Percentiles rank a stretch among this genome's conserved stretches.
phyloP scores from a whole-genome alignment of 164 flowering plant species.

The Vitis rotundifolia region DNA sequence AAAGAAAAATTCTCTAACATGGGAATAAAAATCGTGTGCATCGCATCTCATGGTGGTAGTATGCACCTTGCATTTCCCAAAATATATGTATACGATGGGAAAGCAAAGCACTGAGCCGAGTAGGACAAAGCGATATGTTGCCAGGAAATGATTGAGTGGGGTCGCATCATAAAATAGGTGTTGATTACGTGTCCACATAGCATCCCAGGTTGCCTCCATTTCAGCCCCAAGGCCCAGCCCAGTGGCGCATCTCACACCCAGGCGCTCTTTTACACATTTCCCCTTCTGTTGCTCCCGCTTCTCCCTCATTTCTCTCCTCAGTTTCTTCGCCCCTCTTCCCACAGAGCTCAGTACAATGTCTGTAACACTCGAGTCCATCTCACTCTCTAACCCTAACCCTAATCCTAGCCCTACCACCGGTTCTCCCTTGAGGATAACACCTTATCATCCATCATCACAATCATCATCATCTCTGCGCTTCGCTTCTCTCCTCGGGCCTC shows the following conservation, averaged over 20 bases:
- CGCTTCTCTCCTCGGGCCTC: slow-evolving; percentile 9
- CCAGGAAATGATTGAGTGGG: neutral
- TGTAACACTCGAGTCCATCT: slow-evolving; percentile 24
- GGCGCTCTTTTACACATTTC: neutral
- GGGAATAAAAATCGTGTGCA: no score
- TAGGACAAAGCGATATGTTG: no score
- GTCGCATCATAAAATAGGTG: neutral
- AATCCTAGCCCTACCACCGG: neutral
- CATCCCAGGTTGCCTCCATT: neutral
- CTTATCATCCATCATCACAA: slow-evolving; percentile 7
- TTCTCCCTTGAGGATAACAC: slow-evolving; percentile 1
- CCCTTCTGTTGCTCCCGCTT: neutral
- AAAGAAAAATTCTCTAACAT: no score
- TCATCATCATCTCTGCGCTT: slow-evolving; percentile 20
- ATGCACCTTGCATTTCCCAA: no score
- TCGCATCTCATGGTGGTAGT: no score
- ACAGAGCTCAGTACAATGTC: slow-evolving; percentile 15
- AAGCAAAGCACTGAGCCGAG: no score
- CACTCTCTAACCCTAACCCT: slow-evolving; percentile 31
- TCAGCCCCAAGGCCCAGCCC: no score
- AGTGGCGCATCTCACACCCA: neutral
- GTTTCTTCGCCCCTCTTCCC: neutral
- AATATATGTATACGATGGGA: no score
- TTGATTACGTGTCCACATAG: neutral
- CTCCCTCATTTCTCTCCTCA: slow-evolving; percentile 1